A percentile compares a stretch with the other conserved stretches of the same genome.
These are phyloP conservation scores for Umbelopsis sp. DNA, from an alignment of 371 early-diverging fungal genomes.

Conservation along the genomic window DNA sequence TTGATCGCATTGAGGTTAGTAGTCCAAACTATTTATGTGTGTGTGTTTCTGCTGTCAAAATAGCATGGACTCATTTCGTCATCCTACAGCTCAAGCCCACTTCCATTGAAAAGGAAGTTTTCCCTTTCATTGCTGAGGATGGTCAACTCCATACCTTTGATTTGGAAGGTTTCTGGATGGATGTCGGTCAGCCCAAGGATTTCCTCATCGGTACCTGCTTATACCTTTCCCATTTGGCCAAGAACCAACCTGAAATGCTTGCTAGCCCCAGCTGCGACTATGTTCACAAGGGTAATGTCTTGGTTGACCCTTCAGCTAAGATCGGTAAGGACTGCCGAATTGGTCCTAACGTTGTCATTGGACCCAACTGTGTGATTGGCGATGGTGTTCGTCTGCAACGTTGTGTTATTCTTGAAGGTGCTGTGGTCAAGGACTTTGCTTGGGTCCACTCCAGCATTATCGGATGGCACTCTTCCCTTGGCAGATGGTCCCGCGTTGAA, in stretches of 20 bases:
- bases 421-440: conserved; percentile 87
- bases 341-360: conserved; percentile 95
- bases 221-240: conserved; percentile 85
- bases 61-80: no score
- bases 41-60: background rate
- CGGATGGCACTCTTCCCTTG: conserved; percentile 96
- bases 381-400: conserved; percentile 94
- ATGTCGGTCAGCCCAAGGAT: conserved; percentile 99
- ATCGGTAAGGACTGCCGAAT: conserved; percentile 95
- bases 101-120: conserved; percentile 98
- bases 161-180: conserved; percentile 99
- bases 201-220: conserved; percentile 96
- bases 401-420: conserved; percentile 91
- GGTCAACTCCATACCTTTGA: conserved; percentile 90
- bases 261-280: conserved; percentile 69
- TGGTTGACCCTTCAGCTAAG: conserved; percentile 92
- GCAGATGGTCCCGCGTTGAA: conserved; percentile 94
- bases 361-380: conserved; percentile 93
- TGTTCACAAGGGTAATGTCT: conserved; percentile 83
- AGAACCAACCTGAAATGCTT: conserved; percentile 73
- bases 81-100: conserved; percentile 82
- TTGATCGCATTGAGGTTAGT: conserved; percentile 88
- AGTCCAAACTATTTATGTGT: background rate
- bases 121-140: conserved; percentile 93
- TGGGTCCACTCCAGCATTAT: conserved; percentile 94